These are phyloP conservation scores for Neurospora hispaniola DNA, from an alignment of 495 filamentous ascomycete genomes.

Conservation along the genomic window DNA sequence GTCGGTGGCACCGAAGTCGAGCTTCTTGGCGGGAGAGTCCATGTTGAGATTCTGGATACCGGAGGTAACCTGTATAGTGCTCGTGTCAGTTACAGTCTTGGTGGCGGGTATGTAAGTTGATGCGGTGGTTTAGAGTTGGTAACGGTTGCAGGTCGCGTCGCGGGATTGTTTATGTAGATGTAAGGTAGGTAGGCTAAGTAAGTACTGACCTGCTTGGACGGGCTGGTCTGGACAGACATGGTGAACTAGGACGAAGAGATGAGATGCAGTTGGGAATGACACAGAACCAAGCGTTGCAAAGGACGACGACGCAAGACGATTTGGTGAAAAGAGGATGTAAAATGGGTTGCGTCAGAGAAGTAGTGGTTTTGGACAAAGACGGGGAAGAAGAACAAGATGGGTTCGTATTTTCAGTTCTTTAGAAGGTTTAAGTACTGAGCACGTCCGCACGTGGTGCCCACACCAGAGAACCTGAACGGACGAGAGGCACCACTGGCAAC, in stretches of 20 bases:
- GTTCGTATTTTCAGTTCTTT: conserved; percentile 8
- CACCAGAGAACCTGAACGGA: background rate
- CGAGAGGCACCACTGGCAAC: background rate
- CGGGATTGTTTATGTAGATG: conserved; percentile 1
- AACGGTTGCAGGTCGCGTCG: background rate
- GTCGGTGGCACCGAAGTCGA: conserved; percentile 55
- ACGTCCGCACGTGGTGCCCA: conserved; percentile 15
- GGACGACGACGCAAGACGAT: background rate
- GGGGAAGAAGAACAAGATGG: conserved; percentile 1
- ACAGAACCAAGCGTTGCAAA: conserved; percentile 1
- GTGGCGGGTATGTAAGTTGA: conserved; percentile 1
- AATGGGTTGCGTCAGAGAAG: background rate
- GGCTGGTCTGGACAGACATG: conserved; percentile 67
- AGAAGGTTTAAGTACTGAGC: conserved; percentile 19
- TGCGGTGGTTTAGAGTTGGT: conserved; percentile 4
- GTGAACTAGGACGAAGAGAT: conserved; percentile 11
- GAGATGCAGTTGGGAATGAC: background rate
- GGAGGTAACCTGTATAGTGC: conserved; percentile 57
- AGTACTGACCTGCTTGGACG: conserved; percentile 70
- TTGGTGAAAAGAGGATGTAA: background rate
- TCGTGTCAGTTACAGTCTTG: conserved; percentile 25
- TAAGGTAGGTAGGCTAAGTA: background rate
- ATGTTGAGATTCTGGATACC: conserved; percentile 84
- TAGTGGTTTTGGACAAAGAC: conserved; percentile 8
- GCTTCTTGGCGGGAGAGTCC: conserved; percentile 87